Conservation (phyloP, 768 basidiomycete species). For the Obba rivulosa region DNA sequence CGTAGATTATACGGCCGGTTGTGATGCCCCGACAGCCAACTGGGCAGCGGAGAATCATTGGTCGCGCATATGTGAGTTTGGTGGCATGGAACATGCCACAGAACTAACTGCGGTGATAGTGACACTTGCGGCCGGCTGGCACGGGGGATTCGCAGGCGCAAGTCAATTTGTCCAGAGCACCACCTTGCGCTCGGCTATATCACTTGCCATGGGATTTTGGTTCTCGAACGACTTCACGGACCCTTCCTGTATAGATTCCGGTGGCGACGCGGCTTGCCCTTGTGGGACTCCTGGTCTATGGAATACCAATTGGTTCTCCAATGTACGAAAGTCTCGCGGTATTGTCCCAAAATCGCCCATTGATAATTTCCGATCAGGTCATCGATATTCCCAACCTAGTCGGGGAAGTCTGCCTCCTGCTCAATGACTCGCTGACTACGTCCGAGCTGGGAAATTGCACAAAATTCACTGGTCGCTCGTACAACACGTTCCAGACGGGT, state of each 20-base stretch:
- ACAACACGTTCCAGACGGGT: constrained; percentile 40
- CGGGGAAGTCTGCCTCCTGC: constrained; percentile 48
- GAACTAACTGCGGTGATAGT: constrained; percentile 26
- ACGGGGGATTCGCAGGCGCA: constrained; percentile 40
- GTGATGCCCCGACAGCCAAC: constrained; percentile 55
- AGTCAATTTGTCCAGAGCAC: constrained; percentile 37
- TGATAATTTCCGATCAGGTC: constrained; percentile 30
- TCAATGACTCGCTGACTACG: constrained; percentile 41
- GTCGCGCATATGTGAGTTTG: constrained; percentile 19
- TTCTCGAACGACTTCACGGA: constrained; percentile 54
- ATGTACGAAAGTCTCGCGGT: constrained; percentile 29
- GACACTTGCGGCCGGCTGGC: constrained; percentile 51
- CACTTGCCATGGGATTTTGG: constrained; percentile 55
- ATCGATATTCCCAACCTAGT: constrained; percentile 55
- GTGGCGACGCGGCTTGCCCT: constrained; percentile 48
- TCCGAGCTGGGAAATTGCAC: constrained; percentile 42
- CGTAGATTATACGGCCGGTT: constrained; percentile 59
- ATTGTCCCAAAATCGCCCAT: neutral
- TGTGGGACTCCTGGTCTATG: constrained; percentile 47
- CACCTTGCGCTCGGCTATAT: constrained; percentile 34
- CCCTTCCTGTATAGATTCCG: constrained; percentile 46
- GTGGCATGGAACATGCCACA: neutral
- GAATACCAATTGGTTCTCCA: constrained; percentile 64
- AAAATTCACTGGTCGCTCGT: constrained; percentile 46
- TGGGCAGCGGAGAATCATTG: constrained; percentile 66